Base-by-base conservation (phyloP, 129 eudicot genomes). In the Pseudognaphalium luteoalbum region DNA sequence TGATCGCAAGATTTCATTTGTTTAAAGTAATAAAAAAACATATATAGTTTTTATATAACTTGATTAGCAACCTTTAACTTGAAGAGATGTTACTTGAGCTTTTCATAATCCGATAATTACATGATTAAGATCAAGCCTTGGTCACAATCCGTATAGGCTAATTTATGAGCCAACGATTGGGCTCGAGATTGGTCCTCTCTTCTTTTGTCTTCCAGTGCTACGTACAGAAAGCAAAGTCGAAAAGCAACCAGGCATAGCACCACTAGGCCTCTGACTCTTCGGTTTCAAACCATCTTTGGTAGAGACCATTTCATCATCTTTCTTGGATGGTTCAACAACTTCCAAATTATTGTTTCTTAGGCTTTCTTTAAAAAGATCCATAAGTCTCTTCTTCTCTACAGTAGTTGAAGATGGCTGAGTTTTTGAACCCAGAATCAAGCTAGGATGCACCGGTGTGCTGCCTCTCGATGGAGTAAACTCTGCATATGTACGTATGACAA, bases 401-500 rank as follows among this genome's bases (percentile, higher is more conserved):
- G 96, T 78, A 71, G 96, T 70, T 35, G 87, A 66, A 0, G 74
- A 72, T 20, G 82, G 81, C 15, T 66, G 42, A 30, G 16, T 37
- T 19, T 19, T 58, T 2, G 39, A 42, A 35, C 83, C 83, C 3
- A 35, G 34, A 7, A 86, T 64, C 67, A 73, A 76, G 75, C 71
- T 81, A 60, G 64, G 88, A 76, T 85, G 96, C 68, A 85, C 90
- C 2, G 92, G 96, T 1, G 96, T 87, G 41, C 37, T 87, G 56
- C 96, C 88, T 9, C 88, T 83, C 16, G 96, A 89, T 21, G 92
- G 89, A 10, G 91, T 84, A 54, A 85, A 87, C 6, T 85, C 92
- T 84, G 80, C 83, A 79, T 22, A 41, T 1, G 10, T 17, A 34
- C 0, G 15, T 17, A 34, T 0, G 15, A 39, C 1, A 0, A 25